Conservation (phyloP, 1,139 yeast genomes). For the Wickerhamomyces sp. region DNA sequence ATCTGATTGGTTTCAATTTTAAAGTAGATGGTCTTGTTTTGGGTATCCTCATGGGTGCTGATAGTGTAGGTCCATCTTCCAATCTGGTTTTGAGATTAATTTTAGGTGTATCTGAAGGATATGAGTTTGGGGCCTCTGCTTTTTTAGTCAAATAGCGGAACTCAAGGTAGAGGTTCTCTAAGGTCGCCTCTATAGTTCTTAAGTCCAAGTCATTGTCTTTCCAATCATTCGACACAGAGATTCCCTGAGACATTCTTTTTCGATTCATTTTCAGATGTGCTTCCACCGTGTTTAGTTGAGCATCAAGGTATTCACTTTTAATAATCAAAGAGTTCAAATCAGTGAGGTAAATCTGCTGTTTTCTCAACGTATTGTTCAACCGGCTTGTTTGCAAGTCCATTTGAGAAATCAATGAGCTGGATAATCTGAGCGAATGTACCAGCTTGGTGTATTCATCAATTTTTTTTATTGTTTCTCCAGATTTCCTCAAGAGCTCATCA, state of each 20-base stretch:
- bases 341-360: constrained; percentile 19
- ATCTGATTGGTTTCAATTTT: constrained; percentile 18
- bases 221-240: constrained; percentile 20
- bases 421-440: constrained; percentile 16
- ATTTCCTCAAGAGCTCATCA: constrained; percentile 16
- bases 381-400: constrained; percentile 16
- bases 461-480: constrained; percentile 14
- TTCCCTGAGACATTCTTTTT: constrained; percentile 20
- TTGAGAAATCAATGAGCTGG: constrained; percentile 13
- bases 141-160: constrained; percentile 34
- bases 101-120: not conserved
- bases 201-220: constrained; percentile 31
- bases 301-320: constrained; percentile 36
- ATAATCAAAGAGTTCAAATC: constrained; percentile 32
- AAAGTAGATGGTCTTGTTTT: not conserved
- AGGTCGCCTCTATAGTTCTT: constrained; percentile 42
- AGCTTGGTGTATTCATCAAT: constrained; percentile 21
- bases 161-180: constrained; percentile 46
- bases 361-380: constrained; percentile 12
- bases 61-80: not conserved
- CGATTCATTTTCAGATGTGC: constrained; percentile 21
- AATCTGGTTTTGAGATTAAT: not conserved
- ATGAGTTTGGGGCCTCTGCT: constrained; percentile 3
- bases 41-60: not conserved
- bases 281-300: constrained; percentile 33